Conservation (phyloP, 225 moss, liverwort and hornwort genomes). For the Thuidium tamariscinum region DNA sequence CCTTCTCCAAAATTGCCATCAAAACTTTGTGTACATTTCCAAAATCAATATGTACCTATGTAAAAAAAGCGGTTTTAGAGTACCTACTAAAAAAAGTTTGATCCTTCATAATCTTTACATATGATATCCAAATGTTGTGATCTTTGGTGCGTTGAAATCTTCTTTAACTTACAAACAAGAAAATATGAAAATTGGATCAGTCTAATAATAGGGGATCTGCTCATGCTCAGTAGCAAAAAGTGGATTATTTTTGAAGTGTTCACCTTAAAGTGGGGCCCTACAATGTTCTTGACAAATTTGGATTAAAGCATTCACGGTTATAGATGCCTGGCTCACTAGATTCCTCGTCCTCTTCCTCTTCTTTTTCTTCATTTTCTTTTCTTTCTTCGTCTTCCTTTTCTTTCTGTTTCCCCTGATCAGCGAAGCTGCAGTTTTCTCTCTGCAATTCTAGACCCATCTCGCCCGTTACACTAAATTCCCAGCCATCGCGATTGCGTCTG, state of each 20-base stretch:
- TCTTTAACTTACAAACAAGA: not conserved
- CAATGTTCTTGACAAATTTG: too few relatives aligned
- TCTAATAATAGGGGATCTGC: too few relatives aligned
- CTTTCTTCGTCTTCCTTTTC: too few relatives aligned
- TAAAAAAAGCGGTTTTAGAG: accelerated
- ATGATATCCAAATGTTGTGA: not conserved
- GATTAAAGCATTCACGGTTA: not conserved
- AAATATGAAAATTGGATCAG: not conserved
- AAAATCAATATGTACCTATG: not conserved
- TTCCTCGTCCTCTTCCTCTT: not conserved
- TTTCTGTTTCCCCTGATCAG: not conserved
- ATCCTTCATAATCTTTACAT: not conserved
- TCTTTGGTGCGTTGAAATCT: not conserved
- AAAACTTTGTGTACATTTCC: not conserved
- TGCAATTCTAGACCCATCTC: not conserved
- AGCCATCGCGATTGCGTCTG: not conserved
- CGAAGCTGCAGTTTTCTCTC: not conserved
- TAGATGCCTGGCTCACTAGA: not conserved
- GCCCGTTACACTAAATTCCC: too few relatives aligned
- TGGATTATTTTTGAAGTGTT: accelerated
- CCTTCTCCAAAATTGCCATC: accelerated
- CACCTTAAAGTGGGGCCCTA: not conserved
- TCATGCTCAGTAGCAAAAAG: not conserved
- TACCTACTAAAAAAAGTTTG: accelerated
- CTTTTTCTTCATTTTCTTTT: too few relatives aligned